Evolutionary conservation across 1,139 yeast genomes (phyloP), one percentile per base, ranked within the genome.

Genomic region (Yamadazyma buinensis): DNA sequence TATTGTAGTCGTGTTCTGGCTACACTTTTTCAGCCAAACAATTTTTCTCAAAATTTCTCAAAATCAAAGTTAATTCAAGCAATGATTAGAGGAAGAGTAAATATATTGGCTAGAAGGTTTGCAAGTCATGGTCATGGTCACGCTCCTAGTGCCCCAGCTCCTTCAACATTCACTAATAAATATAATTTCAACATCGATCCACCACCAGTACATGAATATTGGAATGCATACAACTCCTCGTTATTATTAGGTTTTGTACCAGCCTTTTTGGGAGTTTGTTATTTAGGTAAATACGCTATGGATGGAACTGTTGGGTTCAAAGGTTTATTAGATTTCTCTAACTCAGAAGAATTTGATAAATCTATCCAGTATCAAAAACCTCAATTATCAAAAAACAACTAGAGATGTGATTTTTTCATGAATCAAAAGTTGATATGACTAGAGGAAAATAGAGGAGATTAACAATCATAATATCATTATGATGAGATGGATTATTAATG

Each of bases 141-240:
- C 2, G 26, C 20, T 7, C 36, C 47, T 15, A 39, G 53, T 5
- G 37, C 58, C 6, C 37, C 54, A 15, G 40, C 48, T 12, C 53
- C 55, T 33, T 43, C 59, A 15, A 41, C 67, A 10, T 69, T 69
- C 59, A 61, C 52, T 51, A 69, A 69, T 57, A 68, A 66, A 44
- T 52, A 57, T 54, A 61, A 64, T 49, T 69, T 69, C 56, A 61
- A 69, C 51, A 60, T 59, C 43, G 57, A 56, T 42, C 75, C 75
- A 27, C 75, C 75, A 27, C 75, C 67, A 39, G 69, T 67, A 30
- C 75, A 69, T 44, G 66, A 63, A 46, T 69, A 68, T 56, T 69
- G 75, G 75, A 65, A 62, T 50, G 50, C 53, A 18, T 59, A 65
- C 42, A 67, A 68, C 47, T 55, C 64, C 33, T 48, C 59, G 17